These are phyloP conservation scores for Cordyceps cateniannulata DNA, from an alignment of 2,329 filamentous ascomycete genomes.

Conservation along the genomic window DNA sequence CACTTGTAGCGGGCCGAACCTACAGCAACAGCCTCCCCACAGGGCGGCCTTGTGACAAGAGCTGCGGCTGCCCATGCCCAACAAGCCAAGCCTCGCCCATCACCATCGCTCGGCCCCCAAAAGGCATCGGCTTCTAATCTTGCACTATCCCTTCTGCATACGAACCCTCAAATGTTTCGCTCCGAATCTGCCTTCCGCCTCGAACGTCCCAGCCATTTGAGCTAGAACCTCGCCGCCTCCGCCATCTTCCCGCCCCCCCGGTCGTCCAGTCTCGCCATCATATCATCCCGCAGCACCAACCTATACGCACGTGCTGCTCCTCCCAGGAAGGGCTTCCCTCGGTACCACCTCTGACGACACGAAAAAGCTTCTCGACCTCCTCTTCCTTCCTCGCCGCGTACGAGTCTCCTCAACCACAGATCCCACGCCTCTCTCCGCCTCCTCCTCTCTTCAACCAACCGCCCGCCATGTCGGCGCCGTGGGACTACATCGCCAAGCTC, in stretches of 20 bases:
- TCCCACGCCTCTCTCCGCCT: background rate
- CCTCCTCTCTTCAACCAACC: background rate
- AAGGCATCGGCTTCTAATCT: background rate
- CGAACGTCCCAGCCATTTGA: background rate
- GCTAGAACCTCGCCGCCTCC: background rate
- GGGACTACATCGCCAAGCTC: conserved; percentile 99
- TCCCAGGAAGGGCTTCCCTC: background rate
- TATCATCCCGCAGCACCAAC: no score
- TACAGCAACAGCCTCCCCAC: background rate
- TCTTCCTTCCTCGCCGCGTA: background rate
- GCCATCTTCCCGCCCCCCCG: background rate
- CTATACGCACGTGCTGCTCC: background rate
- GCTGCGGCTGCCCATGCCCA: conserved; percentile 7
- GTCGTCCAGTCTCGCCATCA: background rate
- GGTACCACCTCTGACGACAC: background rate
- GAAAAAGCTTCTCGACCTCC: background rate
- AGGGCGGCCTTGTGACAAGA: conserved; percentile 5
- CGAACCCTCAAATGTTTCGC: background rate
- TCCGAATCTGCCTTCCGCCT: background rate
- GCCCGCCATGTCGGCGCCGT: conserved; percentile 59
- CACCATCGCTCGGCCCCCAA: background rate
- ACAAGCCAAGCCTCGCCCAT: background rate
- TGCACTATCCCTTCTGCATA: background rate
- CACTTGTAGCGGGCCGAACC: background rate
- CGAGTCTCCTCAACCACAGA: no score